Evolutionary conservation across 2,329 filamentous ascomycete genomes (phyloP), one percentile per base, ranked within the genome.

Genomic region (Colletotrichum sp.): DNA sequence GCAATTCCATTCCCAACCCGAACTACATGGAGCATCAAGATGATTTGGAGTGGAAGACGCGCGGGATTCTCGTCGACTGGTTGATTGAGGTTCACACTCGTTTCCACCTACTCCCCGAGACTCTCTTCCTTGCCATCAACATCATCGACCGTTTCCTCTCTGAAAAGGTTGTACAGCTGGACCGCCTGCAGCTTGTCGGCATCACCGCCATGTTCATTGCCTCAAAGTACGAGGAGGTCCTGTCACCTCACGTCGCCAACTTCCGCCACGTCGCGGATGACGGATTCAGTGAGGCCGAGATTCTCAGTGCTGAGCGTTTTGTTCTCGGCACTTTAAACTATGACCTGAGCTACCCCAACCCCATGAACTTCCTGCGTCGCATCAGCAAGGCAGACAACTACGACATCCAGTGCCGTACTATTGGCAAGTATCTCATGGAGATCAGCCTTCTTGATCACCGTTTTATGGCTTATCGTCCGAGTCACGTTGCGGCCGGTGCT

Each of bases 351-450:
- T 99, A 98, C 83, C 97, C 97, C 72, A 99, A 99, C 87, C 97
- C 97, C 26, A 99, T 99, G 97, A 99, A 99, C 91, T 99, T 99
- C 88, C 92, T 99, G 77, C 95, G 97, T 79, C 95, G 98, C 80
- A 98, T 99, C 86, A 99, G 96, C 77, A 99, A 99, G 90, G 98
- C 97, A 82, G 98, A 99, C 88, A 97, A 98, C 89, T 99, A 99
- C 87, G 96, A 99, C 86, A 98, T 99, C 82, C 95, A 98, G 85
- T 98, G 96, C 77, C 95, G 97, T 81, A 99, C 97, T 63, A 92
- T 99, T 76, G 97, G 95, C 85, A 99, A 99, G 88, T 99, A 99
- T 85, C 90, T 99, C 64, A 95, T 98, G 88, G 97, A 99, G 88
- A 98, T 99, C 82, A 97, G 95, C 84, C 92, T 98, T 79, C 90